Evolutionary conservation across 441 rosid genomes (phyloP).

Genomic region (Flueggea neowawraea): DNA sequence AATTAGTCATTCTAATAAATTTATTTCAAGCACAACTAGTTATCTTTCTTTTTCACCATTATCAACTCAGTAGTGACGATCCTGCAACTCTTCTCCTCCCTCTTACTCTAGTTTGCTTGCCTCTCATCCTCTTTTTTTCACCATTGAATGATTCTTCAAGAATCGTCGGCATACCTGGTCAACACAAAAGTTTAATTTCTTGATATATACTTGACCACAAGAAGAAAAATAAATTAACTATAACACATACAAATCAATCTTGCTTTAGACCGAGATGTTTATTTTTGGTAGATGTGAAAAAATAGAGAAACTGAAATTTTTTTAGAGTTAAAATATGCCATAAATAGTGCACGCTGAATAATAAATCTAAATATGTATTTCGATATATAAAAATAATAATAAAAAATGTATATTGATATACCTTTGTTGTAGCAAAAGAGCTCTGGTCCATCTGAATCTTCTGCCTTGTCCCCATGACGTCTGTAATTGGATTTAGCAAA

Average conservation of each 20-base stretch:
- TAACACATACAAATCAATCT: too few relatives aligned
- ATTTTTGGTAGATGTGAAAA: too few relatives aligned
- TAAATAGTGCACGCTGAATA: too few relatives aligned
- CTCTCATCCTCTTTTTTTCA: conserved; percentile 20
- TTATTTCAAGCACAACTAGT: too few relatives aligned
- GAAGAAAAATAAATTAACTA: too few relatives aligned
- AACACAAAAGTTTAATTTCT: background rate
- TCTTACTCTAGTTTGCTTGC: conserved; percentile 13
- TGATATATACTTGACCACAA: too few relatives aligned
- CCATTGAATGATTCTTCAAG: conserved; percentile 12
- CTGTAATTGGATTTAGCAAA: conserved; percentile 21
- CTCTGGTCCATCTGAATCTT: conserved; percentile 13
- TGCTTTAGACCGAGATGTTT: too few relatives aligned
- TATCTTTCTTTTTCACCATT: background rate
- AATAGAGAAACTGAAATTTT: too few relatives aligned
- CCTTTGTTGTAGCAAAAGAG: background rate
- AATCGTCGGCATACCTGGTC: conserved; percentile 19
- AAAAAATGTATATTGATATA: background rate
- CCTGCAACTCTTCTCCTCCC: conserved; percentile 12
- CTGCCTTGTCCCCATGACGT: conserved; percentile 3
- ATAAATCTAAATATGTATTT: too few relatives aligned
- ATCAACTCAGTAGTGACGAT: conserved; percentile 4
- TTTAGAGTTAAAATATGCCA: too few relatives aligned
- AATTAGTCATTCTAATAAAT: too few relatives aligned
- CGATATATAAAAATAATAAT: background rate